These are phyloP conservation scores for Martiniozyma abietophila DNA, from an alignment of 805 yeast species.

Conservation along the genomic window DNA sequence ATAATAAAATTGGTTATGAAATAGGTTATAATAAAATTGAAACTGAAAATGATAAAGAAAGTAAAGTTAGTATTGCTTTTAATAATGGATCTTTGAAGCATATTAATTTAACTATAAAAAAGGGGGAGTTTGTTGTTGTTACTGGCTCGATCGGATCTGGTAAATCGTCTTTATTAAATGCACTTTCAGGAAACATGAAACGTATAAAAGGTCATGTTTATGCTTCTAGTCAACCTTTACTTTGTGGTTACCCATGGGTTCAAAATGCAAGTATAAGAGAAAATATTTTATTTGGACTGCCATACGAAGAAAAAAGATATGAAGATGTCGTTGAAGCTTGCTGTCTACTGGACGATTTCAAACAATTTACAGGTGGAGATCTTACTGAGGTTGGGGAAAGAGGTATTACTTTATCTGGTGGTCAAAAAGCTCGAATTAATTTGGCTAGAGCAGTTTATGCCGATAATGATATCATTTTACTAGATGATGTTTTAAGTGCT, in stretches of 20 bases:
- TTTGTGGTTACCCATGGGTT: slow-evolving; percentile 71
- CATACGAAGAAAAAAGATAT: slow-evolving; percentile 43
- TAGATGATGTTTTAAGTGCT: slow-evolving; percentile 78
- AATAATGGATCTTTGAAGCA: slow-evolving; percentile 27
- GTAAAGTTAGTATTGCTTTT: not conserved
- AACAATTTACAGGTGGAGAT: slow-evolving; percentile 65
- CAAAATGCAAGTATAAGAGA: slow-evolving; percentile 73
- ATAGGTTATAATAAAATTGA: not conserved
- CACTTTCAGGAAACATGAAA: slow-evolving; percentile 65
- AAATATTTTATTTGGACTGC: slow-evolving; percentile 60
- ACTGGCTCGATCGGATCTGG: slow-evolving; percentile 67
- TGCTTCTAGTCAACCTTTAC: slow-evolving; percentile 42
- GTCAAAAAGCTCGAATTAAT: slow-evolving; percentile 77
- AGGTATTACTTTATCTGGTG: slow-evolving; percentile 80
- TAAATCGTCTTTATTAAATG: slow-evolving; percentile 62
- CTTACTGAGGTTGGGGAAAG: slow-evolving; percentile 75
- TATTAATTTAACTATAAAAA: slow-evolving; percentile 43
- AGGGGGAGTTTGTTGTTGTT: slow-evolving; percentile 64
- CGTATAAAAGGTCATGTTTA: slow-evolving; percentile 41
- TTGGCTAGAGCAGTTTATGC: slow-evolving; percentile 75
- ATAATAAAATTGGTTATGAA: too few relatives aligned
- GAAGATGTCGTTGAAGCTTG: slow-evolving; percentile 51
- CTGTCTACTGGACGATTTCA: slow-evolving; percentile 56
- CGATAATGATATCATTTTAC: slow-evolving; percentile 51
- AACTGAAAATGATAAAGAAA: not conserved